Conservation (phyloP, 1,139 yeast genomes). For the Citeromyces siamensis region DNA sequence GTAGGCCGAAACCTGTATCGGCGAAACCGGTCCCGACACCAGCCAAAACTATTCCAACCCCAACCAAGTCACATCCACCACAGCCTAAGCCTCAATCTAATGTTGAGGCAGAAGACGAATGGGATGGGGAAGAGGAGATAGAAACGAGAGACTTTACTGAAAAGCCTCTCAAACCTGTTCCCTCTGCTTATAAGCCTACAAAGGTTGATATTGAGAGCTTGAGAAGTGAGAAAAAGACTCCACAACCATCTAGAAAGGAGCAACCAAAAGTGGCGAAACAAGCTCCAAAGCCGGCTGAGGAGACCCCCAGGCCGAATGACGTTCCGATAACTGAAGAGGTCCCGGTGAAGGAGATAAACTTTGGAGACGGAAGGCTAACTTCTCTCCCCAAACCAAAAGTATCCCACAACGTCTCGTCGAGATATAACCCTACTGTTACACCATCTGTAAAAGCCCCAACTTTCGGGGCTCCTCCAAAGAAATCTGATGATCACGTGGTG, state of each 20-base stretch:
- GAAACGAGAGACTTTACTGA: slow-evolving; percentile 58
- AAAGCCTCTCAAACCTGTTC: slow-evolving; percentile 46
- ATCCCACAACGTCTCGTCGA: slow-evolving; percentile 34
- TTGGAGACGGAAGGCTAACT: slow-evolving; percentile 26
- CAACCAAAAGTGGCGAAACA: too few species aligned
- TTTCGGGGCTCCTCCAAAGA: slow-evolving; percentile 37
- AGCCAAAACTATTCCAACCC: slow-evolving; percentile 13
- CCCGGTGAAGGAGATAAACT: slow-evolving; percentile 22
- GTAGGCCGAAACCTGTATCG: slow-evolving; percentile 13
- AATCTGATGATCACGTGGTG: slow-evolving; percentile 31
- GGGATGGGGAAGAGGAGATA: slow-evolving; percentile 56
- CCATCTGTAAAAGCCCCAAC: slow-evolving; percentile 25
- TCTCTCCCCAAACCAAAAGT: slow-evolving; percentile 59
- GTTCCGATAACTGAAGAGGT: slow-evolving; percentile 15
- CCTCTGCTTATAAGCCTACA: slow-evolving; percentile 63
- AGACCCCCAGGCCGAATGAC: too few species aligned
- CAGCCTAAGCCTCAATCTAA: slow-evolving; percentile 17
- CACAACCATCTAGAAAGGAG: neutral
- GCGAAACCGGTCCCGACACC: slow-evolving; percentile 10
- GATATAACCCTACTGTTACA: slow-evolving; percentile 25
- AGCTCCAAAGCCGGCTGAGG: too few species aligned
- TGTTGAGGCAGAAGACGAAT: slow-evolving; percentile 37
- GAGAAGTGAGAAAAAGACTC: slow-evolving; percentile 12
- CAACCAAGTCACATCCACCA: slow-evolving; percentile 12
- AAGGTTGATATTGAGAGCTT: slow-evolving; percentile 31